These are phyloP conservation scores for Xylaria sp. DNA, from an alignment of 2,329 filamentous ascomycete genomes.

Conservation along the genomic window DNA sequence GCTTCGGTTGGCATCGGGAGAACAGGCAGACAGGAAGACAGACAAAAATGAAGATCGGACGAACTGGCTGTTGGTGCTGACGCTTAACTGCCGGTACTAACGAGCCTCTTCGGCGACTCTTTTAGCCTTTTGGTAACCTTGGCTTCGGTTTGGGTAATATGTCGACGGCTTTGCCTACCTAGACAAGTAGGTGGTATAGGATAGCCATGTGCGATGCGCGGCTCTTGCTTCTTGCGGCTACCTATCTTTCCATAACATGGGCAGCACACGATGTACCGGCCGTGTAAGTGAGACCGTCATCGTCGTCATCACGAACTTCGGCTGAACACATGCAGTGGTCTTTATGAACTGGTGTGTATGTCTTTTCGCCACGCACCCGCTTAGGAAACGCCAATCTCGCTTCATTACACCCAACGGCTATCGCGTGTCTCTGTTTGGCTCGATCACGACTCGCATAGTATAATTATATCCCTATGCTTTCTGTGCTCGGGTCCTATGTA, in stretches of 20 bases:
- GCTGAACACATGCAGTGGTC: constrained; percentile 9
- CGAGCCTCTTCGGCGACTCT: background rate
- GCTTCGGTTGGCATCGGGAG: constrained; percentile 4
- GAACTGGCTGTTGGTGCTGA: constrained; percentile 14
- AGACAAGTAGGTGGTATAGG: constrained; percentile 22
- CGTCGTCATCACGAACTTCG: constrained; percentile 23
- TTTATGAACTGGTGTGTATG: background rate
- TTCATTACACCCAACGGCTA: background rate
- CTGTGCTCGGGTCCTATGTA: background rate
- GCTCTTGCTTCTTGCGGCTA: constrained; percentile 2
- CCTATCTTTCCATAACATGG: background rate
- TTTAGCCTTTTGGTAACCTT: background rate
- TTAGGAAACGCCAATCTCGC: constrained; percentile 9
- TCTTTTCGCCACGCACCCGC: background rate
- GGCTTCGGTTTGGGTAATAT: constrained; percentile 1
- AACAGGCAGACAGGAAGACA: background rate
- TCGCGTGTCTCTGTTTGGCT: background rate
- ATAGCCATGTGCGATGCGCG: constrained; percentile 13
- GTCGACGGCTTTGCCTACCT: background rate
- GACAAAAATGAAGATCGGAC: background rate
- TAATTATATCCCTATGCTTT: background rate
- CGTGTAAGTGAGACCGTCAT: constrained; percentile 4
- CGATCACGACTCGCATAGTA: background rate
- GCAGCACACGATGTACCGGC: background rate
- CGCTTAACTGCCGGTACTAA: constrained; percentile 10